A percentile compares a stretch with the other conserved stretches of the same genome.
Evolutionary conservation across 306 rosid genomes (phyloP).

Genomic region (Vicia faba): DNA sequence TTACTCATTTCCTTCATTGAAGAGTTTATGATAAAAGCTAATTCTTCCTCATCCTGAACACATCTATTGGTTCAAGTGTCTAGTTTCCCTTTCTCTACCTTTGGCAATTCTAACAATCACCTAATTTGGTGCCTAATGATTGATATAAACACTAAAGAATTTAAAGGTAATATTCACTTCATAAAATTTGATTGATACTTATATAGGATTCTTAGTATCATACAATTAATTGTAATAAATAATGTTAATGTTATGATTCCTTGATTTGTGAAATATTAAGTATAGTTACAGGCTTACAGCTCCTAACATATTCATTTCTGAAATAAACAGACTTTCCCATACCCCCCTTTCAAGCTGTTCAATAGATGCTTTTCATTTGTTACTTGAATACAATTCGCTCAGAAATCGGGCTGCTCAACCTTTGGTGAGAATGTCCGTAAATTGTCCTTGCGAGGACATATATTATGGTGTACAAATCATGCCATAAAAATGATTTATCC

Average conservation of each 20-base stretch:
- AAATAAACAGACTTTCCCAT: neutral
- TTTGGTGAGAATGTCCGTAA: neutral
- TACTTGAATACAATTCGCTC: neutral
- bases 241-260: neutral
- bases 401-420: neutral
- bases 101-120: neutral
- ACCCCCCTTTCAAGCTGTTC: neutral
- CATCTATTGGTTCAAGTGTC: slow-evolving; percentile 11
- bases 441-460: neutral
- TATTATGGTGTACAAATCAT: slow-evolving; percentile 3
- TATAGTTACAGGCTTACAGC: neutral
- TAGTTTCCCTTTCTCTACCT: neutral
- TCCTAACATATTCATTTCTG: neutral
- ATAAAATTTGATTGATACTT: neutral
- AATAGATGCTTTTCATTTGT: neutral
- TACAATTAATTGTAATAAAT: neutral
- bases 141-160: neutral
- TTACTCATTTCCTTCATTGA: neutral
- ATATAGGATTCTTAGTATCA: neutral
- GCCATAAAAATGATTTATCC: neutral
- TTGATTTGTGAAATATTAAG: neutral
- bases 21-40: neutral
- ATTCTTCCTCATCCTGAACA: neutral
- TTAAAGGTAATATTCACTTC: neutral
- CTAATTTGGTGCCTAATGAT: neutral